Conservation (phyloP, 306 rosid species). For the Aeschynomene evenia region DNA sequence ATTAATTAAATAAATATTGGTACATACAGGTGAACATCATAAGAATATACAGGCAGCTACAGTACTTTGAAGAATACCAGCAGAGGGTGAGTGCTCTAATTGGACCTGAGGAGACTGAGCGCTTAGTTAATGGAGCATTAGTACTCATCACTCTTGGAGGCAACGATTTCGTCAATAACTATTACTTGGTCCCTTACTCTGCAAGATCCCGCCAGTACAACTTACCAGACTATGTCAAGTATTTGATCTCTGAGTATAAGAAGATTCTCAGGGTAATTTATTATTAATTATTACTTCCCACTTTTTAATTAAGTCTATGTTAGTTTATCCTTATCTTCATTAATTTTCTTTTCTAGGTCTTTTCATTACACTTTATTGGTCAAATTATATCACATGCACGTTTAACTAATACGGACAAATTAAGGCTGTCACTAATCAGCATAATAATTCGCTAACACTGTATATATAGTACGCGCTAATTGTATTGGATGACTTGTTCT, state of each 20-base stretch:
- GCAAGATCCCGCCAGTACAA: constrained; percentile 67
- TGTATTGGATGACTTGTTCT: not conserved
- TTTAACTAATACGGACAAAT: too few relatives aligned
- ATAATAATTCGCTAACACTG: not conserved
- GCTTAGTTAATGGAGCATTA: constrained; percentile 49
- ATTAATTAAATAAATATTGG: too few relatives aligned
- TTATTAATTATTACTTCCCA: too few relatives aligned
- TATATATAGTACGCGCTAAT: not conserved
- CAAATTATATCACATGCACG: not conserved
- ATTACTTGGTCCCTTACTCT: constrained; percentile 71
- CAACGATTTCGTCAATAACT: constrained; percentile 86
- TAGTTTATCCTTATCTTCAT: not conserved
- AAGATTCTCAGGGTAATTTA: constrained; percentile 52
- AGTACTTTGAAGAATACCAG: constrained; percentile 61
- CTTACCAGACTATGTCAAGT: constrained; percentile 62
- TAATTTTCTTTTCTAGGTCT: not conserved
- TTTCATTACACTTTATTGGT: not conserved
- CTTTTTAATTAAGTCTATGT: not conserved
- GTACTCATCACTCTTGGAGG: constrained; percentile 77
- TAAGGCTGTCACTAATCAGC: too few relatives aligned
- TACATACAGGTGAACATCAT: constrained; percentile 74
- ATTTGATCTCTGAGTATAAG: constrained; percentile 56
- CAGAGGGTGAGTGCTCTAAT: constrained; percentile 47
- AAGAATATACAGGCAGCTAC: constrained; percentile 57
- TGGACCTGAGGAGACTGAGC: constrained; percentile 39